A percentile compares a stretch with the other conserved stretches of the same genome.
Conservation (phyloP, 495 filamentous ascomycete genomes). For the Hypoxylon perforatum region DNA sequence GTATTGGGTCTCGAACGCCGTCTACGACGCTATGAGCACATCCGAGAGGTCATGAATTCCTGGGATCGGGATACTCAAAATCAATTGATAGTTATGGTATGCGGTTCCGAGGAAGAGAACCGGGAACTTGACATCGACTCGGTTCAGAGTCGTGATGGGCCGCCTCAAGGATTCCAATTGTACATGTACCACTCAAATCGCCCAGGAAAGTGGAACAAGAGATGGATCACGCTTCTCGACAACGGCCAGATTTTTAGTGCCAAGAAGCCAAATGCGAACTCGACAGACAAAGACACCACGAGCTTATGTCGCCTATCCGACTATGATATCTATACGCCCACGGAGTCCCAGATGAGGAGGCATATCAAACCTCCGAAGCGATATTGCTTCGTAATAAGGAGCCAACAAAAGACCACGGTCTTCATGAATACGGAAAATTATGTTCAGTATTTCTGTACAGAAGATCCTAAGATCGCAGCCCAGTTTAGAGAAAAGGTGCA, state of each 20-base stretch:
- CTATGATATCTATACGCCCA: constrained; percentile 89
- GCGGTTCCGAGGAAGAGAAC: constrained; percentile 49
- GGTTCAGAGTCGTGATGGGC: constrained; percentile 68
- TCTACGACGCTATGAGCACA: constrained; percentile 84
- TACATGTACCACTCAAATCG: constrained; percentile 83
- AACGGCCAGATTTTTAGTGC: constrained; percentile 80
- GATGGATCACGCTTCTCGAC: constrained; percentile 76
- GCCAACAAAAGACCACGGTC: constrained; percentile 88
- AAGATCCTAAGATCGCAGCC: constrained; percentile 71
- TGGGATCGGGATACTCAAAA: constrained; percentile 86
- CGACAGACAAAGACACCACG: constrained; percentile 68
- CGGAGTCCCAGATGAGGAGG: constrained; percentile 67
- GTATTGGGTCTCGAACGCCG: constrained; percentile 84
- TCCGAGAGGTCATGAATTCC: constrained; percentile 90
- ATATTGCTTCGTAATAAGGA: constrained; percentile 88
- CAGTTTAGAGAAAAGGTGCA: constrained; percentile 77
- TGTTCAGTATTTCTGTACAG: constrained; percentile 89
- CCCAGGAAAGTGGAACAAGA: constrained; percentile 86
- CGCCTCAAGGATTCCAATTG: constrained; percentile 66
- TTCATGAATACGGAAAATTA: constrained; percentile 86
- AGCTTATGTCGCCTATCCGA: constrained; percentile 90
- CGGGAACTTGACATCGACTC: constrained; percentile 59
- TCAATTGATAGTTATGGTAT: constrained; percentile 64
- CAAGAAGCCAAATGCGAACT: constrained; percentile 69
- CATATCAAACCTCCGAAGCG: constrained; percentile 80